These are phyloP conservation scores for Crithidia fasciculata DNA, from an alignment of 208 protist species.

Conservation along the genomic window DNA sequence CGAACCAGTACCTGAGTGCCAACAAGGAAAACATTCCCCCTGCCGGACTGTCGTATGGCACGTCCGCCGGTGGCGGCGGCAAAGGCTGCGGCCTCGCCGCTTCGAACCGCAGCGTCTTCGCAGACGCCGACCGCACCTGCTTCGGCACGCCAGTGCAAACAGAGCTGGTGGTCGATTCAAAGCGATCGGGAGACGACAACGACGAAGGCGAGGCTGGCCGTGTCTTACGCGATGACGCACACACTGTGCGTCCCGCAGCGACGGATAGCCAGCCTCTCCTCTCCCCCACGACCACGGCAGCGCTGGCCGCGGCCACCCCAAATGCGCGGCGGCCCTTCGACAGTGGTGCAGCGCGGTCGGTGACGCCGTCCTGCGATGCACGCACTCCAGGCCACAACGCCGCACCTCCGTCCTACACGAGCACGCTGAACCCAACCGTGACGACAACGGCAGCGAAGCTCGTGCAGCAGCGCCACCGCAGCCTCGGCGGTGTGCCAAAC, in stretches of 20 bases:
- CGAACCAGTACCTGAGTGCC: conserved; percentile 30
- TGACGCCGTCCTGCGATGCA: background rate
- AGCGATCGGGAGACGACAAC: too few relatives aligned
- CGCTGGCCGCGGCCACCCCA: background rate
- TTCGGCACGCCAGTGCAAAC: conserved; percentile 19
- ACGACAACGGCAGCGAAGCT: conserved; percentile 5
- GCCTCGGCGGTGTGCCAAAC: conserved; percentile 7
- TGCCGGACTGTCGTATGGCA: background rate
- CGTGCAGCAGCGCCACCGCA: conserved; percentile 12
- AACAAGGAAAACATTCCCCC: conserved; percentile 51
- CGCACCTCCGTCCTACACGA: background rate
- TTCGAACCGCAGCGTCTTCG: background rate
- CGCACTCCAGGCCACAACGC: conserved; percentile 26
- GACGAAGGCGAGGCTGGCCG: too few relatives aligned
- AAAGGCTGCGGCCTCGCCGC: background rate
- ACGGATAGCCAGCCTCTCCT: background rate
- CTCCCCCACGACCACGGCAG: background rate
- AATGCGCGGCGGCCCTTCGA: background rate
- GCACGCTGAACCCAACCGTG: background rate
- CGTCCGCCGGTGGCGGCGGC: background rate
- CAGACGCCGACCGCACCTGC: background rate
- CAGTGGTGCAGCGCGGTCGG: background rate
- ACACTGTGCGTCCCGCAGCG: background rate
- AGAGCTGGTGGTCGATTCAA: background rate
- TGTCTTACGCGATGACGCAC: background rate